phyloP scores from a whole-genome alignment of 345 rosid genomes.

The Erodium maritimum region DNA sequence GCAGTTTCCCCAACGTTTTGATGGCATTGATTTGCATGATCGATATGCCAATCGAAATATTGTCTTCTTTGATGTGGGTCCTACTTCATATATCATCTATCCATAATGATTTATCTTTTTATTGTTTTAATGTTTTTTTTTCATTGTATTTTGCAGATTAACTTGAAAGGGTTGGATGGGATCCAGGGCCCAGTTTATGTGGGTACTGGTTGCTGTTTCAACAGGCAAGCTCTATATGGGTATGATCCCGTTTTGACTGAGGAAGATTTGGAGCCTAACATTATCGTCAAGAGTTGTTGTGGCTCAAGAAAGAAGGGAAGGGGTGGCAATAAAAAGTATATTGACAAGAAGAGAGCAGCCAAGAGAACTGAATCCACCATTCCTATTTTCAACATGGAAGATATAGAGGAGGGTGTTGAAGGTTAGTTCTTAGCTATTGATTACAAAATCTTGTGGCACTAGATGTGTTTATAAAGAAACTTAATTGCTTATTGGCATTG shows the following conservation, averaged over 20 bases:
- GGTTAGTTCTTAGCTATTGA: background rate
- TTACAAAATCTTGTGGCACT: too few species aligned
- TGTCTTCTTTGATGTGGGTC: constrained; percentile 83
- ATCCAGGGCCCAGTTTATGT: constrained; percentile 96
- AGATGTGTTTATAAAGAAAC: too few species aligned
- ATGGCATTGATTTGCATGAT: constrained; percentile 62
- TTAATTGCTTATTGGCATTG: too few species aligned
- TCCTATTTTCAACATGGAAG: constrained; percentile 15
- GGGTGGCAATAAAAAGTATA: constrained; percentile 23
- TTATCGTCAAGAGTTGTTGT: constrained; percentile 86
- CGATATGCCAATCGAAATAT: constrained; percentile 98
- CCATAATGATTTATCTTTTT: background rate
- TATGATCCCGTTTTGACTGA: constrained; percentile 92
- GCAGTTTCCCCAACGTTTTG: constrained; percentile 19
- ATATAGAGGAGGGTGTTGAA: constrained; percentile 17
- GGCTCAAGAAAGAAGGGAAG: constrained; percentile 85
- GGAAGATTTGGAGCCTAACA: constrained; percentile 84
- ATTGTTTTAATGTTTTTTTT: background rate
- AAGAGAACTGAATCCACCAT: constrained; percentile 13
- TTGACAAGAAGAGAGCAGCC: constrained; percentile 13
- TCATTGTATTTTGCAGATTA: constrained; percentile 52
- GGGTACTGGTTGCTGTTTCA: constrained; percentile 96
- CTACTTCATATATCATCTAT: constrained; percentile 2
- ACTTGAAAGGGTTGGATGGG: constrained; percentile 90
- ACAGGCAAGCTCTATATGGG: constrained; percentile 93